These are phyloP conservation scores for Coemansia sp. DNA, from an alignment of 371 early-diverging fungal species.

Conservation along the genomic window DNA sequence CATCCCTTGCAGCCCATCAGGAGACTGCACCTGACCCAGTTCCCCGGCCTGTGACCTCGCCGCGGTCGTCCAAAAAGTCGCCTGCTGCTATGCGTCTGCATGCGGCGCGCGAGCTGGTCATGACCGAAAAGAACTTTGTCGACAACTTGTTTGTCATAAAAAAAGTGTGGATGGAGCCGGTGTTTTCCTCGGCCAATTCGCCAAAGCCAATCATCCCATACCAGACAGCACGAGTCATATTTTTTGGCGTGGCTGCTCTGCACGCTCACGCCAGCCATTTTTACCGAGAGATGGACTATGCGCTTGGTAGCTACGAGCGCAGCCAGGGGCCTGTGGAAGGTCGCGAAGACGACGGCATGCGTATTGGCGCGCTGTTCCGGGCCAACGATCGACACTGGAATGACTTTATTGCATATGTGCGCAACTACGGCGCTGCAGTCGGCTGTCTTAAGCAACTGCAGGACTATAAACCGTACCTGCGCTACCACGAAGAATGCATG, in stretches of 20 bases:
- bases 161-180: slow-evolving; percentile 55
- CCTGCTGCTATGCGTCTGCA: slow-evolving; percentile 52
- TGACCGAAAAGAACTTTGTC: slow-evolving; percentile 52
- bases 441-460: slow-evolving; percentile 48
- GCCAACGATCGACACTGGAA: slow-evolving; percentile 46
- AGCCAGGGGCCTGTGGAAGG: slow-evolving; percentile 3
- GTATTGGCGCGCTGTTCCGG: slow-evolving; percentile 47
- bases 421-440: slow-evolving; percentile 52
- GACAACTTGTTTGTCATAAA: slow-evolving; percentile 53
- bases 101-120: slow-evolving; percentile 51
- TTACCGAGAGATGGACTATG: slow-evolving; percentile 49
- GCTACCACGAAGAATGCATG: slow-evolving; percentile 52
- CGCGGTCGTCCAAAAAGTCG: slow-evolving; percentile 18
- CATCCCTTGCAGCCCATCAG: background rate
- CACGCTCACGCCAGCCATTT: slow-evolving; percentile 51
- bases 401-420: slow-evolving; percentile 50
- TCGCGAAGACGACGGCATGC: slow-evolving; percentile 41
- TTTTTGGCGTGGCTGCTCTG: slow-evolving; percentile 45
- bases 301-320: slow-evolving; percentile 44
- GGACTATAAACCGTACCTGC: slow-evolving; percentile 51
- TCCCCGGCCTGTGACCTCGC: background rate
- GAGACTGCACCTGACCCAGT: background rate
- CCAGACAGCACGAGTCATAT: slow-evolving; percentile 48
- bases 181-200: slow-evolving; percentile 51
- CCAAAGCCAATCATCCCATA: slow-evolving; percentile 53